Percentiles rank a stretch among this genome's conserved stretches.
These are phyloP conservation scores for Moesziomyces sp. DNA, from an alignment of 1,284 basidiomycete genomes.

Conservation along the genomic window DNA sequence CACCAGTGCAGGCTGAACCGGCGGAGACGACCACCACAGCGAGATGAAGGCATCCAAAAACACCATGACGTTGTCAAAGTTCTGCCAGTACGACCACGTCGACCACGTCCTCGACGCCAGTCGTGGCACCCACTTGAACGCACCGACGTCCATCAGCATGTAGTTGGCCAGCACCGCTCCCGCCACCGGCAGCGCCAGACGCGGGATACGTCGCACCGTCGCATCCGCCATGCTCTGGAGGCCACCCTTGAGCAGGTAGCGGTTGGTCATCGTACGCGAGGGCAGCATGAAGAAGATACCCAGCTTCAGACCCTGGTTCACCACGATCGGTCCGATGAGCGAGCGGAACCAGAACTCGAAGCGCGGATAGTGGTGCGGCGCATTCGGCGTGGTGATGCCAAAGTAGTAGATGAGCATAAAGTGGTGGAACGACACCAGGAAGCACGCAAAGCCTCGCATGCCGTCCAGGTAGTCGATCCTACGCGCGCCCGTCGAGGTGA, in stretches of 20 bases:
- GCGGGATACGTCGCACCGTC: constrained; percentile 55
- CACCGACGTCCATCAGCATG: constrained; percentile 58
- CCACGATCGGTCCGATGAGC: constrained; percentile 49
- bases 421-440: constrained; percentile 62
- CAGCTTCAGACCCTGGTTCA: constrained; percentile 57
- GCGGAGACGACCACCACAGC: constrained; percentile 60
- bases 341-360: constrained; percentile 58
- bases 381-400: constrained; percentile 41
- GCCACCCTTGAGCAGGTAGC: constrained; percentile 57
- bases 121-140: constrained; percentile 59
- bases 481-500: constrained; percentile 52
- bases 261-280: constrained; percentile 57
- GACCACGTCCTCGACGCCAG: constrained; percentile 60
- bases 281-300: constrained; percentile 62
- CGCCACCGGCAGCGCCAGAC: constrained; percentile 54
- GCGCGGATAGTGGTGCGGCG: constrained; percentile 49
- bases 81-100: constrained; percentile 61
- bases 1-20: constrained; percentile 48
- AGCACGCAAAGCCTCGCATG: constrained; percentile 59
- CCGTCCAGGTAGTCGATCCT: constrained; percentile 63
- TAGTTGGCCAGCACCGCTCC: constrained; percentile 60
- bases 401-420: constrained; percentile 63
- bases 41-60: constrained; percentile 56
- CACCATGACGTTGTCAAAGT: constrained; percentile 57
- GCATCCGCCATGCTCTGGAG: constrained; percentile 55